Conservation (phyloP, 371 early-diverging fungal species). For the Rhizomucor pusillus region DNA sequence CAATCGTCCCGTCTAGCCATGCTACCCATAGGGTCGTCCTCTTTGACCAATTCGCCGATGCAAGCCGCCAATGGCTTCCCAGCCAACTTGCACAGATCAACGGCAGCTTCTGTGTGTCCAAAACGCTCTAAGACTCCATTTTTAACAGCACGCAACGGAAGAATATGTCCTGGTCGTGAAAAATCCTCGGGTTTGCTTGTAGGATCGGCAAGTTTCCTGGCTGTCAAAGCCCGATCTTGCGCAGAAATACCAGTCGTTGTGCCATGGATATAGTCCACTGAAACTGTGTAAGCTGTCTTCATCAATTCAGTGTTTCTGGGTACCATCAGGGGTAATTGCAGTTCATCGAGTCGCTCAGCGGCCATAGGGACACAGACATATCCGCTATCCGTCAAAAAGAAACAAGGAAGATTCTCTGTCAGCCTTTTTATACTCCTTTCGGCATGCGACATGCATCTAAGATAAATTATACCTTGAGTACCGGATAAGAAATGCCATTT, state of each 20-base stretch:
- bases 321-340: constrained; percentile 93
- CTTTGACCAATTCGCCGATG: constrained; percentile 90
- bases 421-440: constrained; percentile 2
- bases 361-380: constrained; percentile 87
- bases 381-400: constrained; percentile 71
- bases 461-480: constrained; percentile 69
- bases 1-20: constrained; percentile 96
- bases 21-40: constrained; percentile 70
- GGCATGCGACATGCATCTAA: neutral
- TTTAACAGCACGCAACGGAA: constrained; percentile 82
- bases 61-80: constrained; percentile 82
- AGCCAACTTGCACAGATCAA: constrained; percentile 87
- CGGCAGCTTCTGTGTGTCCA: constrained; percentile 94
- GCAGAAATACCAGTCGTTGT: constrained; percentile 97
- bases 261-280: constrained; percentile 81
- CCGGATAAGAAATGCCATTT: constrained; percentile 92
- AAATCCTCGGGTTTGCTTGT: constrained; percentile 69
- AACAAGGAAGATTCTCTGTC: too few relatives aligned
- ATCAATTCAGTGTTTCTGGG: constrained; percentile 82
- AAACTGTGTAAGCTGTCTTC: constrained; percentile 92
- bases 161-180: constrained; percentile 90
- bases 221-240: constrained; percentile 83
- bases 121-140: constrained; percentile 81
- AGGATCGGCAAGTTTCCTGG: constrained; percentile 74
- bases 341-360: constrained; percentile 72